Evolutionary conservation across 306 rosid genomes (phyloP).

Genomic region (Adenanthera pavonina): DNA sequence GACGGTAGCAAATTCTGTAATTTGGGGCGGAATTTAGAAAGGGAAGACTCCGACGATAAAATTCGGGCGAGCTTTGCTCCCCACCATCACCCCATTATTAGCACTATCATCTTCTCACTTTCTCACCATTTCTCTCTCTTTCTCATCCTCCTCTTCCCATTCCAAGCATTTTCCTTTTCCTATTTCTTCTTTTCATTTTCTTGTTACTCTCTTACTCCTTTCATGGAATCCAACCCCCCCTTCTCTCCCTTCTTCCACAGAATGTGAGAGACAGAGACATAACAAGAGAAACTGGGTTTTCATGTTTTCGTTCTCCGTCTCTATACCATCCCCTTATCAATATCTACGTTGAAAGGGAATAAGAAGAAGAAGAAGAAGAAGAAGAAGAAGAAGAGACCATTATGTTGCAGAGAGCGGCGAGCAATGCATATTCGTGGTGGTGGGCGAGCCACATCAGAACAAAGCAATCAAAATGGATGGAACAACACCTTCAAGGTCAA

Average conservation of each 20-base stretch:
- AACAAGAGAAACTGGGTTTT: conserved; percentile 38
- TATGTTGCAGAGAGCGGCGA: conserved; percentile 99
- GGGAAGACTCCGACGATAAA: conserved; percentile 48
- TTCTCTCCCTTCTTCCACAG: conserved; percentile 42
- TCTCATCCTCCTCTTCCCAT: not conserved
- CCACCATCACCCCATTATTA: conserved; percentile 79
- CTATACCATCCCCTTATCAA: conserved; percentile 33
- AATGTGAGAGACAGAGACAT: conserved; percentile 24
- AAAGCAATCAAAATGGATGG: conserved; percentile 99
- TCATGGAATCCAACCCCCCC: conserved; percentile 49
- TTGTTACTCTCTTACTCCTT: conserved; percentile 10
- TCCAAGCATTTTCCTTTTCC: not conserved
- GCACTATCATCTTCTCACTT: conserved; percentile 46
- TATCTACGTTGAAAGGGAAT: conserved; percentile 27
- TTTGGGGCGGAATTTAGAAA: not conserved
- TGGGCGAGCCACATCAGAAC: conserved; percentile 99
- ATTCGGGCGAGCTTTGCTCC: conserved; percentile 75
- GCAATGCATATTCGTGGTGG: conserved; percentile 99
- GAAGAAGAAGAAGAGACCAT: conserved; percentile 2
- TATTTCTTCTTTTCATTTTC: not conserved
- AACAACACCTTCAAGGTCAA: conserved; percentile 87
- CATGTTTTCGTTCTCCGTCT: conserved; percentile 39
- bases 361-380: not conserved
- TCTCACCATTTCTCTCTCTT: conserved; percentile 50
- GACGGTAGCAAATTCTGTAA: too few relatives aligned